Conservation (phyloP, 768 basidiomycete species). For the Tricholoma sp. region DNA sequence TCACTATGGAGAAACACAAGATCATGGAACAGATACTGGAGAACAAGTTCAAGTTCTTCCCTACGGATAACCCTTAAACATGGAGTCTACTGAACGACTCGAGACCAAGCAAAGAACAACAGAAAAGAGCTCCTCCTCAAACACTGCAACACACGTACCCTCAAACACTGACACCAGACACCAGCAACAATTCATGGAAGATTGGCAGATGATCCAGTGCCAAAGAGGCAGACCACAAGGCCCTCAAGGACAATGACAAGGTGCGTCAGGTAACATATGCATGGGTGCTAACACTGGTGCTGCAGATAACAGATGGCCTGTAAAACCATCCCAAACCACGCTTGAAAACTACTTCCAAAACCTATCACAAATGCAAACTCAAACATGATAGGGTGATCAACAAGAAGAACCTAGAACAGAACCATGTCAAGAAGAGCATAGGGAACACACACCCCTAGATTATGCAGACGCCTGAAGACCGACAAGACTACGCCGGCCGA, state of each 20-base stretch:
- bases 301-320: too few relatives aligned
- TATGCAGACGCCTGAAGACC: neutral
- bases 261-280: neutral
- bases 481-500: neutral
- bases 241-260: neutral
- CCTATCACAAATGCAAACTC: neutral
- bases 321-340: too few relatives aligned
- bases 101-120: neutral
- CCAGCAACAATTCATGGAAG: neutral
- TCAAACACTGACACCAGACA: neutral
- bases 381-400: neutral
- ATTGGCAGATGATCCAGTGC: too few relatives aligned
- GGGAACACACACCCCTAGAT: neutral
- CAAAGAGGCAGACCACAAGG: neutral
- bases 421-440: neutral
- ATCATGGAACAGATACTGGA: constrained; percentile 8
- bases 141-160: neutral
- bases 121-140: neutral
- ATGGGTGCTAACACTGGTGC: neutral
- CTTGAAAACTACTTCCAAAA: neutral
- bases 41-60: constrained; percentile 13
- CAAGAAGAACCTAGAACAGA: too few relatives aligned
- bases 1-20: constrained; percentile 7
- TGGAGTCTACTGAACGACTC: neutral
- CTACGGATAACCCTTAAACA: too few relatives aligned